Percentiles rank a stretch among this genome's conserved stretches.
These are phyloP conservation scores for Ustulina deusta DNA, from an alignment of 2,329 filamentous ascomycete species.

Conservation along the genomic window DNA sequence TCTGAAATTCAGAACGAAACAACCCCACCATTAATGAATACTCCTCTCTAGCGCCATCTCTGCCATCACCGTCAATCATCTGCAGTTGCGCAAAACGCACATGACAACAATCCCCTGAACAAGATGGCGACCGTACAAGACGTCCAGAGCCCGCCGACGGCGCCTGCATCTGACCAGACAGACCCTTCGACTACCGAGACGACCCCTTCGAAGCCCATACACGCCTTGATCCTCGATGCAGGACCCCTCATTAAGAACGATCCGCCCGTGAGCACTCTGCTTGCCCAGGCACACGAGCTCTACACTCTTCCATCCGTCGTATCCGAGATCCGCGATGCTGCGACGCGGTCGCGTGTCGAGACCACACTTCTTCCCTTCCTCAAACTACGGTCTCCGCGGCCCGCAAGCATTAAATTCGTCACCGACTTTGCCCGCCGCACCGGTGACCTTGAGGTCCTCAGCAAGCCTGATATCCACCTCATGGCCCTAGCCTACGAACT, in stretches of 20 bases:
- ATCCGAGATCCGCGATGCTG: conserved; percentile 87
- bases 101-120: background rate
- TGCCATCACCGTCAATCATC: background rate
- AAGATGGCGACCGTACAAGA: conserved; percentile 34
- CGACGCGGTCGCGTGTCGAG: conserved; percentile 83
- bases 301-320: conserved; percentile 89
- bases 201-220: conserved; percentile 70
- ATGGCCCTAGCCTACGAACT: conserved; percentile 92
- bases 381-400: conserved; percentile 77
- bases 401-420: conserved; percentile 82
- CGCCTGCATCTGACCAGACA: conserved; percentile 17
- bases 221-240: conserved; percentile 89
- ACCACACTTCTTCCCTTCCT: conserved; percentile 89
- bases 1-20: conserved; percentile 36
- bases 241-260: conserved; percentile 95
- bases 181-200: conserved; percentile 13
- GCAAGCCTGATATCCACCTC: conserved; percentile 88
- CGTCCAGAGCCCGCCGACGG: conserved; percentile 35
- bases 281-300: conserved; percentile 80
- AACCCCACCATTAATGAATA: conserved; percentile 29
- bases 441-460: conserved; percentile 88
- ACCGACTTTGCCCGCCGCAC: conserved; percentile 89
- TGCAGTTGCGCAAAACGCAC: background rate
- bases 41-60: background rate
- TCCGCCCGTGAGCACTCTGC: conserved; percentile 83